Evolutionary conservation across 805 yeast species (phyloP).

Genomic region (Candida ulmi): DNA sequence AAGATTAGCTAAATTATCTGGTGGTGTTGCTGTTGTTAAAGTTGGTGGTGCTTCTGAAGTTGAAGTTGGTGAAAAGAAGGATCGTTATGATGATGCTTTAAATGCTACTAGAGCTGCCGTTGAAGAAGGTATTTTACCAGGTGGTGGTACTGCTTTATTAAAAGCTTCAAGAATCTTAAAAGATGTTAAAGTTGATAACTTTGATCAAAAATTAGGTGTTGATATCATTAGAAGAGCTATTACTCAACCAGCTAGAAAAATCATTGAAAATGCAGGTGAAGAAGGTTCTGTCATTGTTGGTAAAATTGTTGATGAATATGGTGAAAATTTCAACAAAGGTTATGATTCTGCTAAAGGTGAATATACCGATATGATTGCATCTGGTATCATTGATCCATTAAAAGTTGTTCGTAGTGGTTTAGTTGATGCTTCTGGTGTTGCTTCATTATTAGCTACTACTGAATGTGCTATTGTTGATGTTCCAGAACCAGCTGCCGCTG

Average conservation of each 20-base stretch:
- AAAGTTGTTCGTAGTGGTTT: constrained; percentile 97
- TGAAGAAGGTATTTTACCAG: constrained; percentile 98
- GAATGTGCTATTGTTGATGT: constrained; percentile 98
- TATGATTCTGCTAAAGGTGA: constrained; percentile 92
- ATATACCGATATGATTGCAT: constrained; percentile 91
- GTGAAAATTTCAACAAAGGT: constrained; percentile 82
- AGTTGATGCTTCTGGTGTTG: constrained; percentile 96
- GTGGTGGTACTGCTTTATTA: constrained; percentile 98
- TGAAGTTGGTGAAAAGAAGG: constrained; percentile 99
- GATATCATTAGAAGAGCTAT: constrained; percentile 93
- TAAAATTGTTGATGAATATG: constrained; percentile 50
- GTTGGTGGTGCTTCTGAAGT: constrained; percentile 98
- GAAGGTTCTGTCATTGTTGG: constrained; percentile 98
- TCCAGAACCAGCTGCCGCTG: constrained; percentile 61
- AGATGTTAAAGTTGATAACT: constrained; percentile 63
- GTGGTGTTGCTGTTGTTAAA: constrained; percentile 98
- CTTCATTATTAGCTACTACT: constrained; percentile 94
- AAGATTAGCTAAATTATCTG: constrained; percentile 94
- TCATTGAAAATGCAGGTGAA: constrained; percentile 97
- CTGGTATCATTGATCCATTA: constrained; percentile 98
- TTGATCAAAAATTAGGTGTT: constrained; percentile 97
- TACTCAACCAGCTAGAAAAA: constrained; percentile 93
- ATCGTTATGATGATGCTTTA: constrained; percentile 97
- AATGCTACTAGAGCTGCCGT: constrained; percentile 99
- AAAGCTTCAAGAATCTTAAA: constrained; percentile 70